Conservation (phyloP, 2,329 filamentous ascomycete genomes). For the Colletotrichum sp. region DNA sequence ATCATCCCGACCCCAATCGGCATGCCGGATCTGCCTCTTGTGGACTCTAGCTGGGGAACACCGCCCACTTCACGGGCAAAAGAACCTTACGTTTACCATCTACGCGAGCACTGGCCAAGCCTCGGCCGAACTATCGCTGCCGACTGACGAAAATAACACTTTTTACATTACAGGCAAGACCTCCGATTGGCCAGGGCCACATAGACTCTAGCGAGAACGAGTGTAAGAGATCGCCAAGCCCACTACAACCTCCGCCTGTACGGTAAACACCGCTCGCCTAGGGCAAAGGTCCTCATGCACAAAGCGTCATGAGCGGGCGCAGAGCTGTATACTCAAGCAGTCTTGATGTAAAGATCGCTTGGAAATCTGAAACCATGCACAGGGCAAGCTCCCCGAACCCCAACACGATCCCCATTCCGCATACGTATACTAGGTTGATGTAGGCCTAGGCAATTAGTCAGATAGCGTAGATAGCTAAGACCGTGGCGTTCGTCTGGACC, state of each 20-base stretch:
- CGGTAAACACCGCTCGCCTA: not conserved
- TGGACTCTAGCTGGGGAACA: not conserved
- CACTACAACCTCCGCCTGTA: not conserved
- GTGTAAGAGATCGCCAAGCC: not conserved
- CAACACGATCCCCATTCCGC: not conserved
- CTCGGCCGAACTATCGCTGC: not conserved
- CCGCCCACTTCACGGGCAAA: not conserved
- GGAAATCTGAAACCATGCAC: not conserved
- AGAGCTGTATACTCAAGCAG: not conserved
- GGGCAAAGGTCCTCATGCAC: not conserved
- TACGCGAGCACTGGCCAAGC: not conserved
- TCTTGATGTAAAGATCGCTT: not conserved
- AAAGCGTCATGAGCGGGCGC: not conserved
- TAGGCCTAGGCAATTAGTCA: not conserved
- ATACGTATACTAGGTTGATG: not conserved
- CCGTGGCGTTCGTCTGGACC: not conserved
- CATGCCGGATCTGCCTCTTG: not conserved
- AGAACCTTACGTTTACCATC: not conserved
- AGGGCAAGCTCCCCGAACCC: not conserved
- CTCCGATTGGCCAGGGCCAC: not conserved
- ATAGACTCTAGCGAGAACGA: not conserved
- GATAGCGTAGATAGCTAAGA: not conserved
- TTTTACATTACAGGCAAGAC: not conserved
- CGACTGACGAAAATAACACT: conserved; percentile 11
- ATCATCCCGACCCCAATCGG: not conserved